Base-by-base conservation (phyloP, 1,284 basidiomycete species). In the Cutaneotrichosporon curvatum region DNA sequence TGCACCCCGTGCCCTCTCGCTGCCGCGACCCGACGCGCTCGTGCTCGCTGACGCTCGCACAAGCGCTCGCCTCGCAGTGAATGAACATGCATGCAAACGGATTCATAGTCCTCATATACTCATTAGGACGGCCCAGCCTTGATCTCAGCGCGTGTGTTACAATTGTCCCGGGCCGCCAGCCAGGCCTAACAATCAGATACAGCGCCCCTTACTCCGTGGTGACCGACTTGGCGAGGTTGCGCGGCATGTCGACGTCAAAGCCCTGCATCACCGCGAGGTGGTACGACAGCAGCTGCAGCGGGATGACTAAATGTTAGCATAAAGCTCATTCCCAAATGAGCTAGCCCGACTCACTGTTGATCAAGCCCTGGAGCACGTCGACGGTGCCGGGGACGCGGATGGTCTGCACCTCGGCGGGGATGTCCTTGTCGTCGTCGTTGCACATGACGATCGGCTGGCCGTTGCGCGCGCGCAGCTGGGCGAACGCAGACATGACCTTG, bases 161-260 rank as follows among this genome's bases (percentile, higher is more conserved):
- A 28, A 7, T 12, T 28, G 25, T n/a, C n/a, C n/a, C n/a, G n/a
- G n/a, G n/a, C n/a, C n/a, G n/a, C n/a, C n/a, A n/a, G n/a, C n/a
- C n/a, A n/a, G n/a, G n/a, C n/a, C n/a, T n/a, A n/a, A n/a, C n/a
- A n/a, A n/a, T n/a, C n/a, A n/a, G n/a, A n/a, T n/a, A n/a, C n/a
- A n/a, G n/a, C n/a, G 25, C 25, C 12, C 25, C 45, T 45, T 63
- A 67, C 53, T 65, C 65, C 47, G 63, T 66, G 11, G 67, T 69
- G 31, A 69, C 67, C 15, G 61, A 64, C 47, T 77, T 77, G 55
- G 76, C 76, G 81, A 97, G 76, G 78, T 97, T 97, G 65, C 94
- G 79, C 21, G 94, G 94, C 84, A 96, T 97, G 72, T 98, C 94
- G 61, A 97, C 94, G 70, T 98, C 92, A 59, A 90, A 91, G 43